Evolutionary conservation across 1,284 basidiomycete genomes (phyloP).

Genomic region (Fomitopsis betulina): DNA sequence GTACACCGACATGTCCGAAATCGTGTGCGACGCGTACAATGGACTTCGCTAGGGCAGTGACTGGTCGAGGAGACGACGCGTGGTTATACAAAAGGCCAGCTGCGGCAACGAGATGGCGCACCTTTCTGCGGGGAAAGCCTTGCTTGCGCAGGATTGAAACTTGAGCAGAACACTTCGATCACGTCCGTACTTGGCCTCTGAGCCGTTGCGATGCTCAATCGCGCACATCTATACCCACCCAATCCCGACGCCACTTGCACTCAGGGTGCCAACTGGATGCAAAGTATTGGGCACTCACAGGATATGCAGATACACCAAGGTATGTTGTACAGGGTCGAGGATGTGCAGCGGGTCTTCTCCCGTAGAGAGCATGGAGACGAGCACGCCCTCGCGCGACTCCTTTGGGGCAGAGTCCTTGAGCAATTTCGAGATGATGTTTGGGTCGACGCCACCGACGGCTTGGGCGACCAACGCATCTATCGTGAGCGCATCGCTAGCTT

Average conservation of each 20-base stretch:
- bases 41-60: conserved; percentile 31
- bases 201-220: conserved; percentile 32
- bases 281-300: conserved; percentile 43
- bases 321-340: conserved; percentile 50
- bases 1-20: conserved; percentile 19
- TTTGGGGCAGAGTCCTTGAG: conserved; percentile 16
- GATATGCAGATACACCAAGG: conserved; percentile 64
- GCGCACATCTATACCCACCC: conserved; percentile 41
- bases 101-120: conserved; percentile 23
- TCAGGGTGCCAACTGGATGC: background rate
- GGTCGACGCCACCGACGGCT: conserved; percentile 9
- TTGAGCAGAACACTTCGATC: conserved; percentile 51
- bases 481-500: background rate
- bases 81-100: background rate
- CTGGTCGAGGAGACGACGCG: conserved; percentile 16
- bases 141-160: conserved; percentile 56
- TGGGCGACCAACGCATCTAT: conserved; percentile 14
- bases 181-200: conserved; percentile 33
- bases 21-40: conserved; percentile 24
- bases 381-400: conserved; percentile 16
- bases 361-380: conserved; percentile 39
- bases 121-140: conserved; percentile 63
- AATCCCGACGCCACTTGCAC: background rate
- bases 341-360: conserved; percentile 59
- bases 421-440: conserved; percentile 6